Evolutionary conservation across 495 filamentous ascomycete genomes (phyloP).

Genomic region (Xeromyces bisporus): DNA sequence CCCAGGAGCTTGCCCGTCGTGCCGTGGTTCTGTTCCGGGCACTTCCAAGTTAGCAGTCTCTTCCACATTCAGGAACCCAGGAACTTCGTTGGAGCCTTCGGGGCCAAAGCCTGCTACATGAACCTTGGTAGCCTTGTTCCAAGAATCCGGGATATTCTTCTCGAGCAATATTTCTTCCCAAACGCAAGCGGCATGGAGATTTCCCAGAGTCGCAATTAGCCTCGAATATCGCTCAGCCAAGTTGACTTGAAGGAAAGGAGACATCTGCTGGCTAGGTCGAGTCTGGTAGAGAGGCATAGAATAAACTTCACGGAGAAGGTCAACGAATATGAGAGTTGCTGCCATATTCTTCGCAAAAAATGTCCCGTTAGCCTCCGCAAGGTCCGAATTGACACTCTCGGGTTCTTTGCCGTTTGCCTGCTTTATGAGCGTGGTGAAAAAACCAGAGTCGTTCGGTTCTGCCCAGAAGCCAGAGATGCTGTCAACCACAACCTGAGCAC

Average conservation of each 20-base stretch:
- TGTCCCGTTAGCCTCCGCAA: slow-evolving; percentile 42
- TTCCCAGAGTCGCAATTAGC: slow-evolving; percentile 53
- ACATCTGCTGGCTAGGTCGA: slow-evolving; percentile 33
- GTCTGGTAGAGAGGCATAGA: slow-evolving; percentile 45
- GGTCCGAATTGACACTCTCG: slow-evolving; percentile 6
- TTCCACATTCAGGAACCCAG: slow-evolving; percentile 13
- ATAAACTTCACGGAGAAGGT: slow-evolving; percentile 56
- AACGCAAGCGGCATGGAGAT: slow-evolving; percentile 57
- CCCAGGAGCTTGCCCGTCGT: slow-evolving; percentile 7
- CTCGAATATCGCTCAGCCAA: slow-evolving; percentile 60
- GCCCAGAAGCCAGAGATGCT: slow-evolving; percentile 46
- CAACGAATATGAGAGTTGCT: slow-evolving; percentile 53
- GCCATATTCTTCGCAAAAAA: slow-evolving; percentile 59
- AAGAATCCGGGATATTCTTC: slow-evolving; percentile 45
- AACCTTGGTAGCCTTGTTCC: slow-evolving; percentile 44
- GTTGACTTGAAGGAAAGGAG: slow-evolving; percentile 53
- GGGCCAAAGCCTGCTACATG: slow-evolving; percentile 29
- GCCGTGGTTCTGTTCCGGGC: slow-evolving; percentile 6
- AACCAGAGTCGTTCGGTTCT: slow-evolving; percentile 31
- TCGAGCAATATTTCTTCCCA: slow-evolving; percentile 69
- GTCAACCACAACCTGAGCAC: slow-evolving; percentile 51
- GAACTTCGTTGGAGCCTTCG: slow-evolving; percentile 24
- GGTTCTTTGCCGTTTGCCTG: slow-evolving; percentile 10
- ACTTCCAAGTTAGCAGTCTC: slow-evolving; percentile 1
- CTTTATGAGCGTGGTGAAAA: slow-evolving; percentile 49